These are phyloP conservation scores for Tolypocladium album DNA, from an alignment of 2,329 filamentous ascomycete species.

Conservation along the genomic window DNA sequence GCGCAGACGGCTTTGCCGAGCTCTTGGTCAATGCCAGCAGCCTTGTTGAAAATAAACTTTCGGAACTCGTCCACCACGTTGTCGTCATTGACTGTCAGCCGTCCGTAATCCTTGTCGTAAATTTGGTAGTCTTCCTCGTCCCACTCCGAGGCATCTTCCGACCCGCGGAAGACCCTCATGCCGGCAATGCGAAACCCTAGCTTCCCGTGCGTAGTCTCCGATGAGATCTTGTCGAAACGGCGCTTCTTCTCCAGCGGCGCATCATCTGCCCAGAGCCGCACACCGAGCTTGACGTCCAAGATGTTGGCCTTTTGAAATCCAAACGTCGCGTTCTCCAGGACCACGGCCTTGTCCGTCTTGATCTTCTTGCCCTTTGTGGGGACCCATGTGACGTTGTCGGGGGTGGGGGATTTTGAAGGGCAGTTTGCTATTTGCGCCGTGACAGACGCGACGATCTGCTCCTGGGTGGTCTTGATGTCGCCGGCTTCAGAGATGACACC, in stretches of 20 bases:
- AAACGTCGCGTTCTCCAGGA: slow-evolving; percentile 72
- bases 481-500: slow-evolving; percentile 29
- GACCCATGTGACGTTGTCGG: slow-evolving; percentile 26
- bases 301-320: slow-evolving; percentile 83
- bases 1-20: slow-evolving; percentile 44
- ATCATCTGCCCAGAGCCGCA: slow-evolving; percentile 74
- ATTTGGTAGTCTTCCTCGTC: slow-evolving; percentile 45
- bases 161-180: slow-evolving; percentile 53
- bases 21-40: slow-evolving; percentile 47
- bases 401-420: slow-evolving; percentile 3
- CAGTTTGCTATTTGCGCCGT: slow-evolving; percentile 18
- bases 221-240: slow-evolving; percentile 48
- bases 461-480: slow-evolving; percentile 19
- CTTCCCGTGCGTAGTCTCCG: slow-evolving; percentile 47
- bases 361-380: slow-evolving; percentile 49
- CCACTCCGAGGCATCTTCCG: slow-evolving; percentile 37
- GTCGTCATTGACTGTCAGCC: slow-evolving; percentile 36
- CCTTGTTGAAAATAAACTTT: slow-evolving; percentile 46
- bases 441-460: slow-evolving; percentile 21
- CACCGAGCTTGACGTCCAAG: slow-evolving; percentile 84
- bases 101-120: slow-evolving; percentile 55
- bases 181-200: slow-evolving; percentile 55
- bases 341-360: slow-evolving; percentile 67
- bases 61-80: slow-evolving; percentile 45
- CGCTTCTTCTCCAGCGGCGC: slow-evolving; percentile 47